Percentiles rank a stretch among this genome's conserved stretches.
Evolutionary conservation across 345 rosid genomes (phyloP).

Genomic region (Iberis pinnata): DNA sequence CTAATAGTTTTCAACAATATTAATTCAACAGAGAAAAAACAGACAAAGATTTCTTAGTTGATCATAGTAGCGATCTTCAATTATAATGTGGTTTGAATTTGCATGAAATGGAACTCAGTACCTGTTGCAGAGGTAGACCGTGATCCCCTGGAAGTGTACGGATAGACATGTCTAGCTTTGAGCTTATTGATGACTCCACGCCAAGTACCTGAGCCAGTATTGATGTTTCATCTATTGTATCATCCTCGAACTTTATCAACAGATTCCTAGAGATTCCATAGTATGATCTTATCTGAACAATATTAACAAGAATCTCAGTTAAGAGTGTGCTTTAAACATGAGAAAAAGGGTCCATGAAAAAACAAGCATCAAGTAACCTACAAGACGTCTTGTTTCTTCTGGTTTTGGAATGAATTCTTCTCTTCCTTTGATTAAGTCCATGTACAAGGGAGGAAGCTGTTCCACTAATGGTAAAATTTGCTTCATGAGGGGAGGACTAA

Average conservation of each 20-base stretch:
- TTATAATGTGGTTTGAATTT: too few relatives aligned
- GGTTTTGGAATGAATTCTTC: conserved; percentile 94
- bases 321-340: too few relatives aligned
- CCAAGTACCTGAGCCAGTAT: conserved; percentile 80
- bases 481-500: conserved; percentile 91
- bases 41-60: too few relatives aligned
- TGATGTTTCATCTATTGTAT: conserved; percentile 80
- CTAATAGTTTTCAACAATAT: too few relatives aligned
- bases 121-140: conserved; percentile 94
- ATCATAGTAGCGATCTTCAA: too few relatives aligned
- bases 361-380: too few relatives aligned
- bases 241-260: conserved; percentile 82
- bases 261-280: conserved; percentile 91
- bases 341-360: too few relatives aligned
- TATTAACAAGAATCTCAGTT: conserved; percentile 9
- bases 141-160: conserved; percentile 87
- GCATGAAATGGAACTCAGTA: conserved; percentile 19
- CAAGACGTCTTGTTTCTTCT: conserved; percentile 91
- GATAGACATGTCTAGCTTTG: conserved; percentile 93
- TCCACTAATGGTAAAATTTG: conserved; percentile 91
- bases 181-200: conserved; percentile 82
- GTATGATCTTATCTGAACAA: conserved; percentile 76
- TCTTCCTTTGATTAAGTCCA: conserved; percentile 88
- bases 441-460: conserved; percentile 93
- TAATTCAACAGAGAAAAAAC: too few relatives aligned